These are phyloP conservation scores for Pneumocystis canis DNA, from an alignment of 1,139 yeast genomes.

Conservation along the genomic window DNA sequence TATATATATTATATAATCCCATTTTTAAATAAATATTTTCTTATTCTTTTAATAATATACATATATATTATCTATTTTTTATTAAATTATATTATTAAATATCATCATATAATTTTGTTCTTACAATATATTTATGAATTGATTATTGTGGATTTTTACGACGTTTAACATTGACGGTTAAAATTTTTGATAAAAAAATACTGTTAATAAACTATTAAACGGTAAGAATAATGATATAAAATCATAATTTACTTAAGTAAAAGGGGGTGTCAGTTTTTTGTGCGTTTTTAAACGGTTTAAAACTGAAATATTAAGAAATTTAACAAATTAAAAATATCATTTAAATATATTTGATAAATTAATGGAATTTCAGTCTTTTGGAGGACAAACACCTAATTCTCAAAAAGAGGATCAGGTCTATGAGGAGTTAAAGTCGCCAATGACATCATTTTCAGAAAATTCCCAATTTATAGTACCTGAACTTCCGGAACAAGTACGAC, in stretches of 20 bases:
- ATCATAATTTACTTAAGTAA: too few relatives aligned
- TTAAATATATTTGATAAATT: background rate
- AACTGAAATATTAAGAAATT: background rate
- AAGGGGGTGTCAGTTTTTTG: background rate
- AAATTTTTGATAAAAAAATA: background rate
- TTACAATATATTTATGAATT: background rate
- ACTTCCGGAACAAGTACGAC: background rate
- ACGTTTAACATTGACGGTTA: background rate
- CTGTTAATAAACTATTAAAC: background rate
- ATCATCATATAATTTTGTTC: too few relatives aligned
- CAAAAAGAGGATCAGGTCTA: background rate
- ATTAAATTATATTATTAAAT: too few relatives aligned
- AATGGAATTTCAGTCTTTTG: background rate
- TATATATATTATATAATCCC: too few relatives aligned
- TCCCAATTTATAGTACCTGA: background rate
- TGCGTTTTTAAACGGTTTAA: background rate
- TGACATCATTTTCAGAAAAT: background rate
- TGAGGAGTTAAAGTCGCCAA: background rate
- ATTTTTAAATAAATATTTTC: too few relatives aligned
- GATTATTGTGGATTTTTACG: background rate
- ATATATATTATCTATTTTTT: too few relatives aligned
- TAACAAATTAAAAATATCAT: background rate
- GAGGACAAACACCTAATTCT: background rate
- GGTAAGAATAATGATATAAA: background rate
- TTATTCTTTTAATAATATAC: too few relatives aligned